These are phyloP conservation scores for Monilinia polystroma DNA, from an alignment of 2,329 filamentous ascomycete genomes.

Conservation along the genomic window DNA sequence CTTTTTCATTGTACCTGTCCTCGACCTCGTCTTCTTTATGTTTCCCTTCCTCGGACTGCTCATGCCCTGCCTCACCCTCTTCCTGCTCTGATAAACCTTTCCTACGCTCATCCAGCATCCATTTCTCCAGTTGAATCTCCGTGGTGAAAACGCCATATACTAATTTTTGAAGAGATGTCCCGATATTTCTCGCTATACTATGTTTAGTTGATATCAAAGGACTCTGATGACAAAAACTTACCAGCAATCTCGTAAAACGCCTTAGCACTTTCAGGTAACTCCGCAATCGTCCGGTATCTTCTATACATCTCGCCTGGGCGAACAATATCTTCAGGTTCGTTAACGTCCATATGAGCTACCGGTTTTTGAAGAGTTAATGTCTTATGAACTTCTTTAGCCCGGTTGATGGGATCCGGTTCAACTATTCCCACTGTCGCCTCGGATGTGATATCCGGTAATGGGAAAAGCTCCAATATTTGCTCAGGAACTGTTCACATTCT, in stretches of 20 bases:
- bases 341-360: slow-evolving; percentile 30
- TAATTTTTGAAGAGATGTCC: slow-evolving; percentile 34
- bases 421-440: slow-evolving; percentile 33
- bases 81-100: slow-evolving; percentile 20
- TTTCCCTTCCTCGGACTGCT: not conserved
- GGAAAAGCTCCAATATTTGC: slow-evolving; percentile 42
- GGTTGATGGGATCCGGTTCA: slow-evolving; percentile 27
- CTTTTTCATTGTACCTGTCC: not conserved
- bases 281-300: slow-evolving; percentile 43
- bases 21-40: not conserved
- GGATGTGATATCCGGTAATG: slow-evolving; percentile 34
- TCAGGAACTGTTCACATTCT: slow-evolving; percentile 35
- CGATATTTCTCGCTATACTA: slow-evolving; percentile 33
- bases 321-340: slow-evolving; percentile 27
- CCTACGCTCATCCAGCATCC: slow-evolving; percentile 34
- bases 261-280: slow-evolving; percentile 46
- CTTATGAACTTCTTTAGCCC: slow-evolving; percentile 35
- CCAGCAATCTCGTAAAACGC: slow-evolving; percentile 47
- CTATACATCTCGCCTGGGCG: slow-evolving; percentile 42
- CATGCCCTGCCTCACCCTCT: not conserved
- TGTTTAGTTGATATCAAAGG: slow-evolving; percentile 15
- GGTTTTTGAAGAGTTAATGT: slow-evolving; percentile 35
- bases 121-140: slow-evolving; percentile 36
- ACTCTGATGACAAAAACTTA: slow-evolving; percentile 24
- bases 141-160: slow-evolving; percentile 35